Evolutionary conservation across 2,329 filamentous ascomycete species (phyloP).

Genomic region (Zymoseptoria tritici): DNA sequence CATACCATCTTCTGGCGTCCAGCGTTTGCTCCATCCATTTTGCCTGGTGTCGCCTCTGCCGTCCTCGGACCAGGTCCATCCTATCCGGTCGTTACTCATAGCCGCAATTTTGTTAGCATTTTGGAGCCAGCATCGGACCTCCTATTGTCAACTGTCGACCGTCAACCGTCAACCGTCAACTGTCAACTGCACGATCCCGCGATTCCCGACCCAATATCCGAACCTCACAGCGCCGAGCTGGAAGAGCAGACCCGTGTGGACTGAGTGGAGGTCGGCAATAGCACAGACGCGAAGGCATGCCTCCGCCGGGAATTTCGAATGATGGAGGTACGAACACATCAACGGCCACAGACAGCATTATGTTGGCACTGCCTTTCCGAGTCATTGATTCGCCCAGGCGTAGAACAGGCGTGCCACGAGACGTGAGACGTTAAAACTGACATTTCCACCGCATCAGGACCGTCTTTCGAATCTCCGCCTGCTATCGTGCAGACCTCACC

Average conservation of each 20-base stretch:
- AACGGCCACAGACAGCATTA: neutral
- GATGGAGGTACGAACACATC: neutral
- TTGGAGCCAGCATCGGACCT: neutral
- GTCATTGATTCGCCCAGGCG: neutral
- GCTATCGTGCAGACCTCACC: constrained; percentile 5
- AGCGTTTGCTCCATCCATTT: neutral
- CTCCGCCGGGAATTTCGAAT: neutral
- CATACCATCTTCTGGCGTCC: neutral
- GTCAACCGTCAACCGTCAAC: neutral
- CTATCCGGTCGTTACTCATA: neutral
- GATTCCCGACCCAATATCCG: neutral
- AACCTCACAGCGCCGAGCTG: neutral
- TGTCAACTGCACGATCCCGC: neutral
- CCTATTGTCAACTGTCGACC: neutral
- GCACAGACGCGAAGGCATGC: neutral
- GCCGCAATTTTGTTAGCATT: neutral
- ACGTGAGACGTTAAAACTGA: neutral
- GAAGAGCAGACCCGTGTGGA: neutral
- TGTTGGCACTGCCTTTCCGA: neutral
- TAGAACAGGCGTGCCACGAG: neutral
- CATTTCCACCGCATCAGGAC: neutral
- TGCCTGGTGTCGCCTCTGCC: neutral
- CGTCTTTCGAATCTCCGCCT: constrained; percentile 3
- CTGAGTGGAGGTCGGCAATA: neutral
- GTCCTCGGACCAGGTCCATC: neutral